Evolutionary conservation across 768 basidiomycete genomes (phyloP).

Genomic region (Russula sp.): DNA sequence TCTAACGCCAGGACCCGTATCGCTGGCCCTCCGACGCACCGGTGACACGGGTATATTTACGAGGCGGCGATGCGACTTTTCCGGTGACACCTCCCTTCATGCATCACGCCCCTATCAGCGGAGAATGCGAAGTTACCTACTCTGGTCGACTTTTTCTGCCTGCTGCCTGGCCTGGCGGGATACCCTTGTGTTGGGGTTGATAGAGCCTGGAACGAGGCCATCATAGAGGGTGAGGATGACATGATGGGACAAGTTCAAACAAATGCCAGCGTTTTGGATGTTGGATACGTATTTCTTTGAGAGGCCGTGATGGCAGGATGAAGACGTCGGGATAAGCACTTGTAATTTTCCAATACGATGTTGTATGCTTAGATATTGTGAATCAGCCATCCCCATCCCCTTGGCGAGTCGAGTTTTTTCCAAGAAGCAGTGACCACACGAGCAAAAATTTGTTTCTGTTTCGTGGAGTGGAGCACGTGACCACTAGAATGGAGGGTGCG

Average conservation of each 20-base stretch:
- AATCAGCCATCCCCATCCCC: background rate
- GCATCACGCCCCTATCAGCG: constrained; percentile 11
- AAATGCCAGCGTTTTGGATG: too few species aligned
- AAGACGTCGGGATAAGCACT: background rate
- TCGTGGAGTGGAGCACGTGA: too few species aligned
- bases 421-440: too few species aligned
- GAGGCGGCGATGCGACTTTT: background rate
- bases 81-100: background rate
- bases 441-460: too few species aligned
- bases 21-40: constrained; percentile 1
- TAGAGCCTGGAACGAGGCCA: background rate
- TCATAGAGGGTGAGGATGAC: constrained; percentile 7
- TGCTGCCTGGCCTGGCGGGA: background rate
- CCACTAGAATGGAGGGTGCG: too few species aligned
- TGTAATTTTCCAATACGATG: background rate
- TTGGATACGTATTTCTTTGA: background rate
- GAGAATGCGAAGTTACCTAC: background rate
- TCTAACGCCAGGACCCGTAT: background rate
- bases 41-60: constrained; percentile 4
- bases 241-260: background rate
- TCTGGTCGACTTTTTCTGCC: constrained; percentile 2
- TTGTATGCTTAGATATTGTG: background rate
- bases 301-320: background rate
- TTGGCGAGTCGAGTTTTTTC: too few species aligned
- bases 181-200: background rate